These are phyloP conservation scores for Candida argentea DNA, from an alignment of 805 yeast genomes.

Conservation along the genomic window DNA sequence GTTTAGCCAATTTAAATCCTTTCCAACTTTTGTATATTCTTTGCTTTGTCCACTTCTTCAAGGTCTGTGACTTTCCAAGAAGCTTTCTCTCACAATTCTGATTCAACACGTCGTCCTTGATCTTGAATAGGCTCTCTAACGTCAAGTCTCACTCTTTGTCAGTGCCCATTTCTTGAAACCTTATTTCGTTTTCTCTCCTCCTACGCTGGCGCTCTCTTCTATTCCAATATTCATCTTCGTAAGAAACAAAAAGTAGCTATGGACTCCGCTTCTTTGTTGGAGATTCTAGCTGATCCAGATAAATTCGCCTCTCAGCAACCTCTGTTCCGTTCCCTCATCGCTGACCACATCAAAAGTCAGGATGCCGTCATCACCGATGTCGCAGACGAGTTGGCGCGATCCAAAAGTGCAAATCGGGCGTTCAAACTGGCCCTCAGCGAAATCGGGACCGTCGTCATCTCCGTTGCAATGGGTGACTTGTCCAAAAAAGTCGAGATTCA, in stretches of 20 bases:
- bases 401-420: slow-evolving; percentile 52
- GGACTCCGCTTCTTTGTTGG: slow-evolving; percentile 24
- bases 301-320: slow-evolving; percentile 18
- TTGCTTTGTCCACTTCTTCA: no score
- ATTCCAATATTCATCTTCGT: neutral
- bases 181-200: no score
- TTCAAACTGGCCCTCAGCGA: slow-evolving; percentile 64
- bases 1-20: no score
- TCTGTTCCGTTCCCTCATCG: slow-evolving; percentile 20
- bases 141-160: no score
- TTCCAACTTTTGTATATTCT: no score
- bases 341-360: slow-evolving; percentile 19
- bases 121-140: no score
- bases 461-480: slow-evolving; percentile 84
- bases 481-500: slow-evolving; percentile 72
- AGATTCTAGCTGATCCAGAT: slow-evolving; percentile 30
- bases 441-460: slow-evolving; percentile 77
- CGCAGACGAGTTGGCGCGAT: slow-evolving; percentile 23
- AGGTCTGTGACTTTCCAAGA: no score
- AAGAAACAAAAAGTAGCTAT: slow-evolving; percentile 6
- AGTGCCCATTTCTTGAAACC: no score
- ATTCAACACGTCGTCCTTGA: no score
- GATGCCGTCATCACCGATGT: slow-evolving; percentile 17
- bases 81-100: no score
- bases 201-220: no score